Evolutionary conservation across 148 eudicot species (phyloP), one percentile per base, ranked within the genome.

Genomic region (Spergularia marina): DNA sequence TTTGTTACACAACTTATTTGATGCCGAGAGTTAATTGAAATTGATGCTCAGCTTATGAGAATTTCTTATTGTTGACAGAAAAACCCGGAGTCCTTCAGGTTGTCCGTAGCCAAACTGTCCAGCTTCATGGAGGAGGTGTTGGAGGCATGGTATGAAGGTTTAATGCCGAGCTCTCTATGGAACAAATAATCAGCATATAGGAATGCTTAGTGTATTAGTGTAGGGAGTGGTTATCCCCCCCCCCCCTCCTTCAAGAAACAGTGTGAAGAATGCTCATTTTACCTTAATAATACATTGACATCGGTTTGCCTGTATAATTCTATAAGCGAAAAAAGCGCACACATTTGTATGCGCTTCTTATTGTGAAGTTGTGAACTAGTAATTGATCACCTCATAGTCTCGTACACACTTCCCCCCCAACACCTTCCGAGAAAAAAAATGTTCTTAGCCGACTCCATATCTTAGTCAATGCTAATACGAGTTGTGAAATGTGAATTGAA

Each of bases 61-160:
- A 8, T 76, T 76, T 5, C 41, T 25, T 62, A 53, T 52, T 76
- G 70, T 80, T 36, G 49, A 68, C 78, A 94, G 98, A 87, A 74
- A 86, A 90, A 91, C 91, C 97, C 4, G 98, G 98, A 47, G 93
- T 94, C 41, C 82, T 91, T 73, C 91, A 90, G 82, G 93, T 94
- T 6, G 90, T 89, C 77, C 86, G 83, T 6, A 88, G 90, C 83
- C 62, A 67, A 81, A 83, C 86, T 65, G 71, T 86, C 70, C 86
- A 94, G 81, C 88, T 94, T 64, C 94, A 94, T 61, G 82, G 91
- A 18, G 94, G 96, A 70, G 82, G 70, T 36, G 82, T 9, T 44
- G 49, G 81, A 55, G 36, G 55, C 56, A 71, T 62, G 55, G 74
- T 74, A 17, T 53, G 65, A 62, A 10, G 59, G 63, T 55, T 70